These are phyloP conservation scores for Tripterygium wilfordii DNA, from an alignment of 177 flowering plant genomes.

Conservation along the genomic window DNA sequence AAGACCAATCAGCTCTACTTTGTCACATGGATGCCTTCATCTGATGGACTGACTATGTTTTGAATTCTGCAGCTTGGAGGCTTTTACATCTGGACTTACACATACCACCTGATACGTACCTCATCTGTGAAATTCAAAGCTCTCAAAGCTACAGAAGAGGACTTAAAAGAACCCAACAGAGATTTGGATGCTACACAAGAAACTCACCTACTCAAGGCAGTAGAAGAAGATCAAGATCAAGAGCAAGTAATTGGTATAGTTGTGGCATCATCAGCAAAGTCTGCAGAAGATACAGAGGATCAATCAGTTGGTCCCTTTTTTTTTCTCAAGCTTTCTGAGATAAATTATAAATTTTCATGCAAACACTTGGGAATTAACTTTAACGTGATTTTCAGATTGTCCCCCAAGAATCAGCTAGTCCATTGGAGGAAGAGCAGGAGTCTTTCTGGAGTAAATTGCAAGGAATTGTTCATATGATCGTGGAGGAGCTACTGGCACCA, in stretches of 20 bases:
- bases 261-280: constrained; percentile 20
- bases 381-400: constrained; percentile 21
- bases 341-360: too few species aligned
- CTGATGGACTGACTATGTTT: too few species aligned
- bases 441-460: constrained; percentile 24
- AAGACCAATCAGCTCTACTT: too few species aligned
- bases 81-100: constrained; percentile 86
- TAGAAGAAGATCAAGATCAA: constrained; percentile 21
- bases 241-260: constrained; percentile 11
- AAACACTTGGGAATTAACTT: neutral
- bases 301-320: constrained; percentile 14
- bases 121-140: constrained; percentile 32
- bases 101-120: constrained; percentile 55
- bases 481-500: constrained; percentile 73
- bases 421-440: constrained; percentile 6
- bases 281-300: constrained; percentile 19
- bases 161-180: constrained; percentile 34
- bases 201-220: constrained; percentile 45
- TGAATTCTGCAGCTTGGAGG: constrained; percentile 66
- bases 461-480: constrained; percentile 36
- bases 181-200: constrained; percentile 38
- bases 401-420: constrained; percentile 6
- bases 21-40: too few species aligned
- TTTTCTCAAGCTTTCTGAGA: neutral
- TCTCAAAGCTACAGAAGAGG: constrained; percentile 19